Base-by-base conservation (phyloP, 2,329 filamentous ascomycete genomes). In the Cercospora zeina region DNA sequence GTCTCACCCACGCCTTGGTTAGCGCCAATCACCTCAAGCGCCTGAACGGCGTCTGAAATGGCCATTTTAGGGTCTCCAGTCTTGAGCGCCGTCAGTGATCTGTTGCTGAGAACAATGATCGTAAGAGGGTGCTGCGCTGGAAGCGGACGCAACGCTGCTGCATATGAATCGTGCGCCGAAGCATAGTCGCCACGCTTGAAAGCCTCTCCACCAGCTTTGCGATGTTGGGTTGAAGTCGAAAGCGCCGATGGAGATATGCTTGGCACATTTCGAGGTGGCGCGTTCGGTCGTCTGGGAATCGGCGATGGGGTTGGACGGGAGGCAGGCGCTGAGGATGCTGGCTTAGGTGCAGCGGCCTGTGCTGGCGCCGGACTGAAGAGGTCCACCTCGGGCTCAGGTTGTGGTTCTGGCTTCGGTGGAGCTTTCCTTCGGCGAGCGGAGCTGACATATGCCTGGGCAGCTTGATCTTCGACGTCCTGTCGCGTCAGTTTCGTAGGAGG, bases 101-200 rank as follows among this genome's bases (percentile, higher is more conserved):
- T 90, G 74, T 99, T 99, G 70, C 90, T 93, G 21, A 96, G 85
- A 6, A 97, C 83, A n/a, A 97, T 81, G 62, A 97, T 95, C 16
- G 86, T 86, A 24, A 97, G 81, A 0, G 93, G 93, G 74, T 99
- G 95, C 3, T 82, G 83, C 13, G 85, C 77, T 1, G 95, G 95
- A 33, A 99, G 81, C 37, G 86, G 85, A 1, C 83, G 79, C 2
- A 99, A 80, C 1, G 95, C 91, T 31, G 85, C 84, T 0, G 89
- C 87, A 75, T 97, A 99, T 0, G 89, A 88, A 19, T 86, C 82
- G 71, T 97, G 91, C 0, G 95, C 95, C 9, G 89, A 84, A 16
- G 90, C 89, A 75, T 91, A 99, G 75, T 99, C 95, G 34, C 95
- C 95, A 36, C 91, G 87, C 77, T 97, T 97, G 79, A 96, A 97